phyloP scores from a whole-genome alignment of 2,329 filamentous ascomycete species.

The Tolypocladium cylindrosporum region DNA sequence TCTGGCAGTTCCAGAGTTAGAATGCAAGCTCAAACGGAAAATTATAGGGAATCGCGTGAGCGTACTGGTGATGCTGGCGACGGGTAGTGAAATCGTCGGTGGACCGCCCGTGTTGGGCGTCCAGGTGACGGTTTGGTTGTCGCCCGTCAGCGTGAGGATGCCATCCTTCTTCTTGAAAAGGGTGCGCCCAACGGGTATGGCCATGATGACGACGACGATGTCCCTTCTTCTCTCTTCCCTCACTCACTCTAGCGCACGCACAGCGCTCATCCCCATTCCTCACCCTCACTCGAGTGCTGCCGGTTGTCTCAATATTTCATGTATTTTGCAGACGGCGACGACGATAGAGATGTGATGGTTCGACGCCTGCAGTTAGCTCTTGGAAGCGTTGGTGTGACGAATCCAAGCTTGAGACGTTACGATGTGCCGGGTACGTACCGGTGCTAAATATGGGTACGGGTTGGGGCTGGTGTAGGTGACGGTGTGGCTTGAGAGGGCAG shows the following conservation, averaged over 20 bases:
- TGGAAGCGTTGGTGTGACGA: background rate
- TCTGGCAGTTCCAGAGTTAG: conserved; percentile 38
- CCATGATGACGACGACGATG: conserved; percentile 29
- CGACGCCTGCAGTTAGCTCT: too few species aligned
- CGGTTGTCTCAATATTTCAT: background rate
- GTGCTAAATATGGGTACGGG: background rate
- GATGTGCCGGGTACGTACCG: background rate
- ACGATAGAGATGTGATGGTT: background rate
- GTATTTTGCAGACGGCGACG: background rate
- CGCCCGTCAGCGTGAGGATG: conserved; percentile 61
- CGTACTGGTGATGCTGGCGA: conserved; percentile 76
- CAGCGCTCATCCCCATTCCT: background rate
- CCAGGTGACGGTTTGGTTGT: conserved; percentile 72
- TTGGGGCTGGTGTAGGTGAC: conserved; percentile 1
- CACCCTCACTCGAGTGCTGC: background rate
- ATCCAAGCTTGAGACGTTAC: background rate
- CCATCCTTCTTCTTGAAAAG: conserved; percentile 97
- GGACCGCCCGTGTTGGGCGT: conserved; percentile 57
- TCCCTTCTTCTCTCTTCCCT: background rate
- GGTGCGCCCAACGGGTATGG: conserved; percentile 53
- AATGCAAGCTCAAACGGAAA: background rate
- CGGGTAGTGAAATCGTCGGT: conserved; percentile 56
- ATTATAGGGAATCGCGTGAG: conserved; percentile 3
- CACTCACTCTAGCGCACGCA: background rate
- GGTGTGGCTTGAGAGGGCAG: background rate